phyloP scores from a whole-genome alignment of 768 basidiomycete species.

The Chlorophyllum brunneum region DNA sequence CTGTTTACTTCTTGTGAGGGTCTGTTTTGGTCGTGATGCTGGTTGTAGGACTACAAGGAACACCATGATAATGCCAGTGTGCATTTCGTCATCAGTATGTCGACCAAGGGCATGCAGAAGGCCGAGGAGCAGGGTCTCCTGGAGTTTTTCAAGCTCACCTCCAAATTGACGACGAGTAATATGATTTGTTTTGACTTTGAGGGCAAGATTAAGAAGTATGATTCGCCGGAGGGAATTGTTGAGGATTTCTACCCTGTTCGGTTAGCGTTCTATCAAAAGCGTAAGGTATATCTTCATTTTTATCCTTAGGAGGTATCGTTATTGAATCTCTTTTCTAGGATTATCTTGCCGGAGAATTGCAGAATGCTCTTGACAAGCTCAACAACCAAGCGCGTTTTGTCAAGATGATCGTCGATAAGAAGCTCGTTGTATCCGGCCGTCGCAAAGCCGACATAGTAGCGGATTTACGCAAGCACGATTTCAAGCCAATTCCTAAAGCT shows the following conservation, averaged over 20 bases:
- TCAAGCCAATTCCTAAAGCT: slow-evolving; percentile 89
- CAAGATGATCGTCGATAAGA: slow-evolving; percentile 88
- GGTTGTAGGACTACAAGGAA: slow-evolving; percentile 87
- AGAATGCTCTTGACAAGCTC: slow-evolving; percentile 75
- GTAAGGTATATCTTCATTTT: slow-evolving; percentile 60
- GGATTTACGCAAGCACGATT: slow-evolving; percentile 79
- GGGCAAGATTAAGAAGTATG: slow-evolving; percentile 93
- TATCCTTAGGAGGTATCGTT: slow-evolving; percentile 10
- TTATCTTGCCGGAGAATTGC: slow-evolving; percentile 77
- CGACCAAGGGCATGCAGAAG: slow-evolving; percentile 74
- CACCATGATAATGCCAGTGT: slow-evolving; percentile 92
- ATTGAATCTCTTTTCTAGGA: slow-evolving; percentile 49
- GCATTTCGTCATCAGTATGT: slow-evolving; percentile 83
- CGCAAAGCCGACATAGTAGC: slow-evolving; percentile 83
- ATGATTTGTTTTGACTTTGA: slow-evolving; percentile 99
- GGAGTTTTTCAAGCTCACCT: slow-evolving; percentile 88
- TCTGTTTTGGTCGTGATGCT: not conserved
- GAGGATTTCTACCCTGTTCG: slow-evolving; percentile 91
- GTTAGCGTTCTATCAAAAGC: slow-evolving; percentile 89
- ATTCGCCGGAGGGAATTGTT: slow-evolving; percentile 84
- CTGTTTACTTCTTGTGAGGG: not conserved
- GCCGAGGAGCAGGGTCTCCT: slow-evolving; percentile 86
- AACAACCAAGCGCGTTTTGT: slow-evolving; percentile 97
- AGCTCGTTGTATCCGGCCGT: slow-evolving; percentile 80
- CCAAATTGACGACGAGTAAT: slow-evolving; percentile 85